Evolutionary conservation across 2,329 filamentous ascomycete species (phyloP).

Genomic region (Macrophomina phaseolina): DNA sequence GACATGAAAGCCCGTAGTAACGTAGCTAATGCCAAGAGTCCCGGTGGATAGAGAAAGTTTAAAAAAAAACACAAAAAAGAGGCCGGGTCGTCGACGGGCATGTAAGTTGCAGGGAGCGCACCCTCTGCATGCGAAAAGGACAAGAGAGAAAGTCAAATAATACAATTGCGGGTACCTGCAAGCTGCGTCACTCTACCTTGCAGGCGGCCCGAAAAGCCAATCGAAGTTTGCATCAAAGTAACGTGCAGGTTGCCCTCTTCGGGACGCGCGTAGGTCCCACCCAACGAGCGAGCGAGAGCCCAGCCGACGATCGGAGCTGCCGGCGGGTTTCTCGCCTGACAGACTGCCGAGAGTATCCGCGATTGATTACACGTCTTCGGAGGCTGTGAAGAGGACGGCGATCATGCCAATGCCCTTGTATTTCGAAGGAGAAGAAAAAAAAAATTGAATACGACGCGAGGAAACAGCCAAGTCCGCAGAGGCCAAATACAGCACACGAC

Average conservation of each 20-base stretch:
- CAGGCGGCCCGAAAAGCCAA: not conserved
- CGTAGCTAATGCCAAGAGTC: not conserved
- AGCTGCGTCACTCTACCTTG: not conserved
- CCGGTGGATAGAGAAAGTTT: no score
- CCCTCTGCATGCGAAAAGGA: no score
- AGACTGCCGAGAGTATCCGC: not conserved
- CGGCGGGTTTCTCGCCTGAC: not conserved
- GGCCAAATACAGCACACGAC: not conserved
- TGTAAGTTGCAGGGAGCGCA: no score
- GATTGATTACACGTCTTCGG: not conserved
- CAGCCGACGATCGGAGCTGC: not conserved
- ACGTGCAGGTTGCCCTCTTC: not conserved
- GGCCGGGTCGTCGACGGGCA: no score
- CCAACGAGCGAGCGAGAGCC: not conserved
- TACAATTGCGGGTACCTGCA: not conserved
- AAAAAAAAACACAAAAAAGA: no score
- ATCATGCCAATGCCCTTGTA: not conserved
- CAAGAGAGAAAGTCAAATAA: not conserved
- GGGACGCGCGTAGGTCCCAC: not conserved
- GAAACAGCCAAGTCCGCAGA: not conserved
- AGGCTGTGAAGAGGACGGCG: not conserved
- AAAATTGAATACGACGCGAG: not conserved
- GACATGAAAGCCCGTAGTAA: not conserved
- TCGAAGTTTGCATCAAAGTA: not conserved
- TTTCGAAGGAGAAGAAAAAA: no score